Evolutionary conservation across 2,329 filamentous ascomycete genomes (phyloP).

Genomic region (Cryphonectria radicalis): DNA sequence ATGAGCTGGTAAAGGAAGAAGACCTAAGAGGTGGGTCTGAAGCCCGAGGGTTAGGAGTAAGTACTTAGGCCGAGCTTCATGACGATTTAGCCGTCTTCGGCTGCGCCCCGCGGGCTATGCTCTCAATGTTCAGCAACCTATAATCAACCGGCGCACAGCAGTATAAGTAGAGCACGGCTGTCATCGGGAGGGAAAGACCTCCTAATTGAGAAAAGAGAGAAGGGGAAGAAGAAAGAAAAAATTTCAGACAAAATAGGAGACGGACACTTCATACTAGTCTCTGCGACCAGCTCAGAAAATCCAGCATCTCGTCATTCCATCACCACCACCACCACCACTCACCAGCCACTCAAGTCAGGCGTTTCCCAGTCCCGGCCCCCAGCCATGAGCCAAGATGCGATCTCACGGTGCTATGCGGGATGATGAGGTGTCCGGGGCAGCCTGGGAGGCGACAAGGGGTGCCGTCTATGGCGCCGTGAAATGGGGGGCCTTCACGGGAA

Average conservation of each 20-base stretch:
- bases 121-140: background rate
- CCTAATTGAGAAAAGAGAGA: background rate
- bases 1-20: background rate
- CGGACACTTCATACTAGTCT: background rate
- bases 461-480: constrained; percentile 69
- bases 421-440: constrained; percentile 70
- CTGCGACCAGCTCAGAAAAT: background rate
- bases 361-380: background rate
- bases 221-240: background rate
- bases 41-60: background rate
- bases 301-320: background rate
- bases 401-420: constrained; percentile 63
- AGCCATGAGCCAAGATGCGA: constrained; percentile 43
- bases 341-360: background rate
- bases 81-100: constrained; percentile 3
- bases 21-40: background rate
- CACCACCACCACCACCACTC: background rate
- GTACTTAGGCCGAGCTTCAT: background rate
- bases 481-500: constrained; percentile 70
- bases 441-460: constrained; percentile 72
- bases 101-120: background rate
- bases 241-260: background rate
- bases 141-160: background rate
- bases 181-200: background rate
- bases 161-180: background rate